These are phyloP conservation scores for Clavispora asparagi DNA, from an alignment of 805 yeast genomes.

Conservation along the genomic window DNA sequence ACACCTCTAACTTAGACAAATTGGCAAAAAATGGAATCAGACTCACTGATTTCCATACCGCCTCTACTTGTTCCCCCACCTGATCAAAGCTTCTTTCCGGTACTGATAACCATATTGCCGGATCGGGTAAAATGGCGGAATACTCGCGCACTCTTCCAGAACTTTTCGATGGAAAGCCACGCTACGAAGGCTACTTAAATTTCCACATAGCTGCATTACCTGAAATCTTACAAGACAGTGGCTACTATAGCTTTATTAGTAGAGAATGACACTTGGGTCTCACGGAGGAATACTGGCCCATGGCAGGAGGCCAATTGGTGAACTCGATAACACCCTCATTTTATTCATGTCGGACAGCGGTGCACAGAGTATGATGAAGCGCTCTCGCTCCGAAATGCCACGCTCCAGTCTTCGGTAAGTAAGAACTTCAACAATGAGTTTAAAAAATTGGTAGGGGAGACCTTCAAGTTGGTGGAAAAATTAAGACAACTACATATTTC, in stretches of 20 bases:
- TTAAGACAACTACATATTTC: too few species aligned
- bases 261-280: conserved; percentile 63
- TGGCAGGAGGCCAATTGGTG: too few species aligned
- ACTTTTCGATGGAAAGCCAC: conserved; percentile 40
- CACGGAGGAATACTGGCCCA: conserved; percentile 44
- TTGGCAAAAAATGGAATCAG: conserved; percentile 43
- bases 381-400: too few species aligned
- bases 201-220: conserved; percentile 49
- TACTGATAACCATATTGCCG: conserved; percentile 58
- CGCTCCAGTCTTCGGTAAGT: too few species aligned
- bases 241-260: conserved; percentile 46
- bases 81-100: conserved; percentile 58
- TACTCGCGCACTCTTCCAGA: too few species aligned
- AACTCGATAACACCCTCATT: conserved; percentile 51
- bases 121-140: conserved; percentile 55
- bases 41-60: conserved; percentile 57
- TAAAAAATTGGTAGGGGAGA: too few species aligned
- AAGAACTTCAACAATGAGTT: too few species aligned
- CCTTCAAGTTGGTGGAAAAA: too few species aligned
- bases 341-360: conserved; percentile 55
- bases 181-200: conserved; percentile 52
- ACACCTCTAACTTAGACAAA: conserved; percentile 46
- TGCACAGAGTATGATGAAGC: too few species aligned
- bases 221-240: conserved; percentile 43
- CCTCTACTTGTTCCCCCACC: conserved; percentile 63